Evolutionary conservation across 176 grass and related monocot species (phyloP), one percentile per base, ranked within the genome.

Genomic region (Hordeum marinum): DNA sequence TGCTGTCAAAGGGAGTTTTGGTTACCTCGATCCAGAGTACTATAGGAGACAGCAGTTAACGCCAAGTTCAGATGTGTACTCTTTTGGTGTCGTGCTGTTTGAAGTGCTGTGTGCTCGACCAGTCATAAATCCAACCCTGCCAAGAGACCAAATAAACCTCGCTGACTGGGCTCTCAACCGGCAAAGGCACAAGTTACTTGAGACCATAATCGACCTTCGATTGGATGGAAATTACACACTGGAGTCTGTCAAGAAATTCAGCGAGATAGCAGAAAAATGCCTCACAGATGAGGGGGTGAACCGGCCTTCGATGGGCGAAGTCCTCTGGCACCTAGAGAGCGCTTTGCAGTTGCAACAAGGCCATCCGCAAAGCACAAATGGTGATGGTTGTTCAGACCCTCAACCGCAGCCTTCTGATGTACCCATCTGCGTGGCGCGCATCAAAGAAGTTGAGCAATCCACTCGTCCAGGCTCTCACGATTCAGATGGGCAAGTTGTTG

Each of bases 21-120:
- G 96, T 45, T 98, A 98, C 83, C 90, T 98, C 59, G 96, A 98
- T 78, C 96, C 93, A 10, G 96, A 98, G 52, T 98, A 98, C 84
- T 98, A 92, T 40, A 82, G 91, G 54, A 88, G 89, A 29, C 93
- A 98, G 34, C 96, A 95, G 77, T 77, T 98, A 54, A 98, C 93
- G 34, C 91, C 95, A 85, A 98, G 94, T 76, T 98, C 96, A 76
- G 93, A 98, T 72, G 96, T 98, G 20, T 98, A 98, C 68, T 98
- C 96, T 36, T 94, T 98, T 39, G 96, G 96, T 25, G 93, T 98
- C 13, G 96, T 98, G 43, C 87, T 98, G 27, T 91, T 91, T 55
- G 96, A 98, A 81, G 93, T 98, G 63, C 75, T 95, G 8, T 98
- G 96, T 60, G 93, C 89, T 70, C 86, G 96, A 59, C 86, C 91